phyloP scores from a whole-genome alignment of 352 stramenopile species.

The Pythium monospermum region DNA sequence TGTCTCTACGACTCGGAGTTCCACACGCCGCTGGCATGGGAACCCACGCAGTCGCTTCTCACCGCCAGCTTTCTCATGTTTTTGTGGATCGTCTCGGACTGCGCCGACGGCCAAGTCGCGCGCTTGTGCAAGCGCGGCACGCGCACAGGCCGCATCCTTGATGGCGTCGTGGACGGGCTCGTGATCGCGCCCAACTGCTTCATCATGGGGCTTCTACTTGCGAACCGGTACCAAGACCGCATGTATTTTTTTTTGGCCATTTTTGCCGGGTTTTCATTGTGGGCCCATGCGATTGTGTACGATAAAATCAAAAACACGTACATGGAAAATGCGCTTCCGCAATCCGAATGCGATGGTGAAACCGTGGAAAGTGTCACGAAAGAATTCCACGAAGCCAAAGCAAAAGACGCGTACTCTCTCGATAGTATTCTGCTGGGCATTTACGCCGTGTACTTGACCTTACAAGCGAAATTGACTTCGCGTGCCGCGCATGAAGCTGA shows the following conservation, averaged over 20 bases:
- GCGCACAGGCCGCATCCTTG: conserved; percentile 72
- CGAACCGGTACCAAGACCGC: conserved; percentile 51
- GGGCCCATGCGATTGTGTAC: conserved; percentile 78
- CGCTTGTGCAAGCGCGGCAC: conserved; percentile 78
- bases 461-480: conserved; percentile 63
- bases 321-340: conserved; percentile 77
- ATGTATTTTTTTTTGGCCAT: conserved; percentile 49
- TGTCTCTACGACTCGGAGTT: conserved; percentile 83
- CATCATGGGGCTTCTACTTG: conserved; percentile 48
- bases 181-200: conserved; percentile 74
- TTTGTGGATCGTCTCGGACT: conserved; percentile 83
- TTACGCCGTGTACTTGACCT: conserved; percentile 70
- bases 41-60: conserved; percentile 49
- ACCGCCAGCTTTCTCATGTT: conserved; percentile 65
- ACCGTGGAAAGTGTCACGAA: conserved; percentile 70
- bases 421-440: conserved; percentile 72
- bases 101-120: conserved; percentile 76
- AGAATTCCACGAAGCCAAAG: conserved; percentile 59
- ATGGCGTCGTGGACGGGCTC: conserved; percentile 69
- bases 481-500: conserved; percentile 59
- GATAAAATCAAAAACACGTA: conserved; percentile 88
- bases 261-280: conserved; percentile 62
- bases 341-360: conserved; percentile 76
- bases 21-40: conserved; percentile 59
- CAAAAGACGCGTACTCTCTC: conserved; percentile 53